phyloP scores from a whole-genome alignment of 106 monocot species.

The Acorus calamus region DNA sequence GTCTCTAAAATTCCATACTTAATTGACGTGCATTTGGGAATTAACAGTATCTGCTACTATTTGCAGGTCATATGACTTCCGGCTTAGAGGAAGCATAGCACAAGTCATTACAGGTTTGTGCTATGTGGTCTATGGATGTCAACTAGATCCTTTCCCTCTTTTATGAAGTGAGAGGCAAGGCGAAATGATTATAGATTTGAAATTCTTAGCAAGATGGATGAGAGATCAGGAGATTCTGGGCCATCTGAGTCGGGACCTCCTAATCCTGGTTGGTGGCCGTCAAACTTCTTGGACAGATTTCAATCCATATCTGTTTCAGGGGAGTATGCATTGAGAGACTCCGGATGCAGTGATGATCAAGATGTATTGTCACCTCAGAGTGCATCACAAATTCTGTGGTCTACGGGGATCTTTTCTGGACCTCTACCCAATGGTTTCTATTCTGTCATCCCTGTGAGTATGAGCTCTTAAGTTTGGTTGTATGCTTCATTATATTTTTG shows the following conservation, averaged over 20 bases:
- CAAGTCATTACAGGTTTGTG: too few relatives aligned
- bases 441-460: conserved; percentile 76
- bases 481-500: too few relatives aligned
- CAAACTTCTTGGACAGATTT: conserved; percentile 53
- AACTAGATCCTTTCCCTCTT: too few relatives aligned
- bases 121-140: too few relatives aligned
- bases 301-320: conserved; percentile 37
- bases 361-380: conserved; percentile 28
- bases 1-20: too few relatives aligned
- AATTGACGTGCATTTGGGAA: too few relatives aligned
- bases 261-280: conserved; percentile 39
- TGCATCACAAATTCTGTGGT: conserved; percentile 83
- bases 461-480: background rate
- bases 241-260: conserved; percentile 29
- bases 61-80: too few relatives aligned
- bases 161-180: conserved; percentile 14
- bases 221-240: conserved; percentile 37
- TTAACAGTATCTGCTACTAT: too few relatives aligned
- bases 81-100: too few relatives aligned
- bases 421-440: conserved; percentile 96
- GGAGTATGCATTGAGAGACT: conserved; percentile 15
- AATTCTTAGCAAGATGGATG: conserved; percentile 43
- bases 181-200: conserved; percentile 27
- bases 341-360: conserved; percentile 19
- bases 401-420: conserved; percentile 54